Evolutionary conservation across 148 eudicot genomes (phyloP), one percentile per base, ranked within the genome.

Genomic region (Heliosperma pusillum): DNA sequence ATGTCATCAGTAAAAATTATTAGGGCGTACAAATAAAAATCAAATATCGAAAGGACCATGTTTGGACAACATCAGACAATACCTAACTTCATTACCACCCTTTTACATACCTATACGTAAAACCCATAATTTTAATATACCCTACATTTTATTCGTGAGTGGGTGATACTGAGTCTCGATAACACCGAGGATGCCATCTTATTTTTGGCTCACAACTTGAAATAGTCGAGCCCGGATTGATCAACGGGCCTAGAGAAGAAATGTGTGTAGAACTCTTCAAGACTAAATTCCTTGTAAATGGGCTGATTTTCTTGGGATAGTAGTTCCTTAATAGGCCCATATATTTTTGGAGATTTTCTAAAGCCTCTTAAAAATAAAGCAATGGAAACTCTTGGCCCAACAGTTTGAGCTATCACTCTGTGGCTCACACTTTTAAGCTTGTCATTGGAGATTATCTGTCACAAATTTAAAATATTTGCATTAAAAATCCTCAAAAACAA

Each of bases 351-450:
- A 12, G 76, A 40, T 10, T 44, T 25, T 0, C 47, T 1, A 40
- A 16, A 59, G 9, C 85, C 82, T 0, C 61, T 67, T 29, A 84
- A 69, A 71, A 85, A 86, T 3, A 75, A 79, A 0, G 82, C 80
- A 45, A 79, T 65, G 0, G 86, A 88, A 21, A 86, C 83, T 60
- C 89, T 88, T 29, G 91, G 86, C 4, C 83, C 89, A n/a, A 66
- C 47, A 1, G 3, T 16, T 16, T 80, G 80, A 0, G 78, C 82
- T 9, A 66, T 50, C 56, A 74, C 86, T 82, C 89, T 78, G 29
- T 84, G 91, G 25, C 63, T 56, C 1, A 57, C 80, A 33, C 90
- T 87, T 22, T 69, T 83, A 5, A 82, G 47, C 61, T 36, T 81
- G 71, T 81, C 83, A 57, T 87, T 87, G 0, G 83, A 80, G 20